These are phyloP conservation scores for Spergularia azorica DNA, from an alignment of 179 eudicot species.

Conservation along the genomic window DNA sequence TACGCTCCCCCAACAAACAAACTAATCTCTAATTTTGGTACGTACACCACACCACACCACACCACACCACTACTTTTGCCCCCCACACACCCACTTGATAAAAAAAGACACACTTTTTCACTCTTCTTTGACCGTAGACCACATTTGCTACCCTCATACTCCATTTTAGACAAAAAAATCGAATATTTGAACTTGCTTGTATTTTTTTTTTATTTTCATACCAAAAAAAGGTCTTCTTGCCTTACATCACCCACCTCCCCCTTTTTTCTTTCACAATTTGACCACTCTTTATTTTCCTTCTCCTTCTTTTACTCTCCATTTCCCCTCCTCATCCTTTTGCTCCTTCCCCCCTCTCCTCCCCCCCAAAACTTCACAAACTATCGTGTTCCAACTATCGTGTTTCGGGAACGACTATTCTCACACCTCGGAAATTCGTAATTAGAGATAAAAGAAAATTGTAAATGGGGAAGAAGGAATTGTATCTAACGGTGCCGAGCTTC, in stretches of 20 bases:
- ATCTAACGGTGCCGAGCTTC: constrained; percentile 52
- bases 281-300: neutral
- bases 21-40: too few species aligned
- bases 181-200: neutral
- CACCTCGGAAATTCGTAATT: too few species aligned
- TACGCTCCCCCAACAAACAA: too few species aligned
- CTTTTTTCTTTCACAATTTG: constrained; percentile 19
- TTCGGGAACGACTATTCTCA: too few species aligned
- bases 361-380: neutral
- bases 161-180: neutral
- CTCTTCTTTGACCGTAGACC: constrained; percentile 33
- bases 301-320: neutral
- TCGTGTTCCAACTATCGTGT: constrained; percentile 43
- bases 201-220: neutral
- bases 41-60: neutral
- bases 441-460: neutral
- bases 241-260: constrained; percentile 13
- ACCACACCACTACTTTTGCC: constrained; percentile 6
- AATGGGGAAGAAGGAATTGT: constrained; percentile 55
- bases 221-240: too few species aligned
- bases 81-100: neutral
- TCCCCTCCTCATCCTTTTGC: neutral
- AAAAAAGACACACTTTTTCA: neutral
- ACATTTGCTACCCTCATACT: neutral
- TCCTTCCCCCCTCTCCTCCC: constrained; percentile 8